These are phyloP conservation scores for Coelastrella sp. DNA, from an alignment of 139 green algal genomes.

Conservation along the genomic window DNA sequence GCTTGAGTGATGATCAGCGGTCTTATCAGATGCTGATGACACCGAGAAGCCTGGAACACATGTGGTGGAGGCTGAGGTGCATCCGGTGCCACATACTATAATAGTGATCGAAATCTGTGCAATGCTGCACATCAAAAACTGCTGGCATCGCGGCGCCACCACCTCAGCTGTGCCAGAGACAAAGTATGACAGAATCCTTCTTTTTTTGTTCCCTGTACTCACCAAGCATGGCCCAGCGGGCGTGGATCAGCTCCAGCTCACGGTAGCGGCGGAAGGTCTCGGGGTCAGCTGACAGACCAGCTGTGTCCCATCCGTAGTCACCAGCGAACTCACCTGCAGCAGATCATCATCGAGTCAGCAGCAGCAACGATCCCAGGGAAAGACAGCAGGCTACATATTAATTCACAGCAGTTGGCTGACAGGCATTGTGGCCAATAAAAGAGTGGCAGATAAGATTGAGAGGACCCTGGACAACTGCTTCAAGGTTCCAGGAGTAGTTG, in stretches of 20 bases:
- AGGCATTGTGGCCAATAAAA: too few species aligned
- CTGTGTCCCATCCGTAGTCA: slow-evolving; percentile 42
- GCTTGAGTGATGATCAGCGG: not conserved
- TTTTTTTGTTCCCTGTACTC: too few species aligned
- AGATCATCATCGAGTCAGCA: not conserved
- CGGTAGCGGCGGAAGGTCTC: slow-evolving; percentile 90
- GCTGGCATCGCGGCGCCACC: too few species aligned
- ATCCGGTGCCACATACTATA: not conserved
- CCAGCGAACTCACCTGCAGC: slow-evolving; percentile 67
- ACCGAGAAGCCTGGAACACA: not conserved
- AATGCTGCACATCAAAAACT: not conserved
- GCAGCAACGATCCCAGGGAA: not conserved
- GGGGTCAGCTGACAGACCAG: slow-evolving; percentile 93
- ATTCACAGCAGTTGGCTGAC: too few species aligned
- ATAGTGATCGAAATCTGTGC: not conserved
- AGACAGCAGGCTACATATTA: too few species aligned
- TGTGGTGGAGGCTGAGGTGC: too few species aligned
- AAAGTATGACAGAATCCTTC: too few species aligned
- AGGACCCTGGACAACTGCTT: not conserved
- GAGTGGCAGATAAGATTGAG: not conserved
- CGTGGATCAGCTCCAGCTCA: slow-evolving; percentile 76
- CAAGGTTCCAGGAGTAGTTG: too few species aligned
- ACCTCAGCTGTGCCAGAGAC: too few species aligned
- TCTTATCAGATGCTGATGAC: not conserved
- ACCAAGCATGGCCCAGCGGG: slow-evolving; percentile 83